Percentiles rank a stretch among this genome's conserved stretches.
Conservation (phyloP, 805 yeast genomes). For the Saturnispora halmiae region DNA sequence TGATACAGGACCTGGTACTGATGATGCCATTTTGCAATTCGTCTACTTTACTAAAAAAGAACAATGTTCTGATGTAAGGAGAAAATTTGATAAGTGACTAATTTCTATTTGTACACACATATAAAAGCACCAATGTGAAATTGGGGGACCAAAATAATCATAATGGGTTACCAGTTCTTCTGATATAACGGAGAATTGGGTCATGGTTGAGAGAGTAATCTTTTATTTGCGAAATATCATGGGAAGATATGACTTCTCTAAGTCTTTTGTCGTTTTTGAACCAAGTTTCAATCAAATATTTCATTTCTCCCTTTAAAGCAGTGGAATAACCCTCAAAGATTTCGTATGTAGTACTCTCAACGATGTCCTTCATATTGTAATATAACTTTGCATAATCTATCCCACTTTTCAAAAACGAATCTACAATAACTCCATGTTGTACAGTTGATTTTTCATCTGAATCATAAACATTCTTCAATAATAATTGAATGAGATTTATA, state of each 20-base stretch:
- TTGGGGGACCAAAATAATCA: constrained; percentile 1
- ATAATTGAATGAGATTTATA: constrained; percentile 55
- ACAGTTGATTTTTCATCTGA: constrained; percentile 17
- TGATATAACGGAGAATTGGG: constrained; percentile 45
- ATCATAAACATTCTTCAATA: constrained; percentile 44
- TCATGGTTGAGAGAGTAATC: constrained; percentile 45
- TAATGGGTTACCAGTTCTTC: constrained; percentile 30
- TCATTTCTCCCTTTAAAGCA: constrained; percentile 45
- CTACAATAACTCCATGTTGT: constrained; percentile 45
- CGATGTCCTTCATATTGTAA: constrained; percentile 50
- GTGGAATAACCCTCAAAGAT: constrained; percentile 37
- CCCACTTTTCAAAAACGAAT: constrained; percentile 56
- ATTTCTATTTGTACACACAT: background rate
- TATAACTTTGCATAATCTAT: constrained; percentile 57
- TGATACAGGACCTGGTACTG: constrained; percentile 72
- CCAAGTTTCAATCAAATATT: constrained; percentile 58
- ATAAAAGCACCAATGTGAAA: background rate
- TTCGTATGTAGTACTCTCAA: constrained; percentile 51
- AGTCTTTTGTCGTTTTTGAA: constrained; percentile 54
- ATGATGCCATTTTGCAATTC: constrained; percentile 83
- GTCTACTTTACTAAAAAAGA: too few species aligned
- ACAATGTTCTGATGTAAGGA: background rate
- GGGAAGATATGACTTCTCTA: constrained; percentile 45
- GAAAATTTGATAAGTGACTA: background rate
- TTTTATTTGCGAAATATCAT: constrained; percentile 35